Percentiles rank a stretch among this genome's conserved stretches.
phyloP scores from a whole-genome alignment of 805 yeast species.

The Teunomyces funiuensis region DNA sequence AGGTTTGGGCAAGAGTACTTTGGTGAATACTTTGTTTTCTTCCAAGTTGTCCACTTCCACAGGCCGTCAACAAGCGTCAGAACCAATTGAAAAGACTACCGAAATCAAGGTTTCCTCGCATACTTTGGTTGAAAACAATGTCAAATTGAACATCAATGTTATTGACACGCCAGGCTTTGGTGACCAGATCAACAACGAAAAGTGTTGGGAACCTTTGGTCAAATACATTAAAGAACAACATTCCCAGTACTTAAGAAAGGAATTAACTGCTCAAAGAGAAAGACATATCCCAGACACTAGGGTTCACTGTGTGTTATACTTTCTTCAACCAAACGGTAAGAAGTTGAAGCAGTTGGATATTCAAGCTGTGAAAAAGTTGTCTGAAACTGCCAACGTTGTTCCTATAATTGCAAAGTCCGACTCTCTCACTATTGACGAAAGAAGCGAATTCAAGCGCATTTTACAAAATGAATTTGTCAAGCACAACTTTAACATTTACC shows the following conservation, averaged over 20 bases:
- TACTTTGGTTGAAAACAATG: constrained; percentile 79
- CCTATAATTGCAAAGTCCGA: constrained; percentile 96
- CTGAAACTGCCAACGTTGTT: constrained; percentile 89
- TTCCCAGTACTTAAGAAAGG: constrained; percentile 85
- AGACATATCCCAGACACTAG: constrained; percentile 79
- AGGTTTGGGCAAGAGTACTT: constrained; percentile 92
- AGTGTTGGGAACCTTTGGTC: constrained; percentile 95
- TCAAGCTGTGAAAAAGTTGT: constrained; percentile 75
- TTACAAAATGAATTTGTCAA: constrained; percentile 74
- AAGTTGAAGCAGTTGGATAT: constrained; percentile 85
- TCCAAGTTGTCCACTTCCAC: constrained; percentile 71
- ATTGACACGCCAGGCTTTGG: constrained; percentile 99
- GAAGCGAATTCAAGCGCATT: constrained; percentile 71
- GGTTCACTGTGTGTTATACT: constrained; percentile 90
- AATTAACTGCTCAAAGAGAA: constrained; percentile 92
- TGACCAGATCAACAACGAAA: constrained; percentile 91
- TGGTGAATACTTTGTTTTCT: constrained; percentile 87
- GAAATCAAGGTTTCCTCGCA: constrained; percentile 77
- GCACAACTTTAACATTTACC: constrained; percentile 78
- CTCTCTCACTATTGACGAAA: constrained; percentile 81
- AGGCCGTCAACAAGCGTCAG: constrained; percentile 67
- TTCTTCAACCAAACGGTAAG: constrained; percentile 83
- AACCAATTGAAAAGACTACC: constrained; percentile 81
- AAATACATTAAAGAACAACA: constrained; percentile 95
- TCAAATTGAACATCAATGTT: constrained; percentile 78